phyloP scores from a whole-genome alignment of 1,139 yeast species.

The Zygoascus meyerae region DNA sequence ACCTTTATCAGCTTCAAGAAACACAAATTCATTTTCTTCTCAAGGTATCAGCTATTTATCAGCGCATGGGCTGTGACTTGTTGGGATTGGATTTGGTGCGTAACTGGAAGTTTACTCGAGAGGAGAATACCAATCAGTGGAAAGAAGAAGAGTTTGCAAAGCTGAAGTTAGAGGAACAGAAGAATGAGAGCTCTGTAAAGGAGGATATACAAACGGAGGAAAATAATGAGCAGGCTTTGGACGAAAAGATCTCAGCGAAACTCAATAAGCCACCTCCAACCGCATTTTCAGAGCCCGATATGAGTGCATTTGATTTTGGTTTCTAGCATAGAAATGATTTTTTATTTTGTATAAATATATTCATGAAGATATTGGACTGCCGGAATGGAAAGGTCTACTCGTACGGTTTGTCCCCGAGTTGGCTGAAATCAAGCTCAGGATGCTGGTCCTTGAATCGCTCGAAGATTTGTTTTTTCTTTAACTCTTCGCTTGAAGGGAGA shows the following conservation, averaged over 20 bases:
- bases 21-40: conserved; percentile 57
- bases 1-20: conserved; percentile 7
- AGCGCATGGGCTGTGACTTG: conserved; percentile 89
- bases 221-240: background rate
- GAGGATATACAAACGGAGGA: background rate
- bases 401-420: conserved; percentile 18
- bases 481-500: conserved; percentile 36
- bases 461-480: conserved; percentile 32
- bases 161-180: conserved; percentile 10
- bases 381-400: background rate
- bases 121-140: background rate
- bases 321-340: conserved; percentile 26
- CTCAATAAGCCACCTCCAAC: conserved; percentile 45
- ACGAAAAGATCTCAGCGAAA: background rate
- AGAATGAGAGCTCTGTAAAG: background rate
- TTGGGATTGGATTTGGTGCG: conserved; percentile 56
- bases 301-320: conserved; percentile 71
- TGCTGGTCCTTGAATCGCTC: conserved; percentile 39
- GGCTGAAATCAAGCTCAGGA: conserved; percentile 40
- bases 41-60: conserved; percentile 60
- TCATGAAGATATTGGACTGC: background rate
- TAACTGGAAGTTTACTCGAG: conserved; percentile 57
- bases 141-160: background rate
- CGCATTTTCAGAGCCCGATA: conserved; percentile 69
- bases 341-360: background rate